Evolutionary conservation across 2,329 filamentous ascomycete species (phyloP), one percentile per base, ranked within the genome.

Genomic region (Fusarium sambucinum): DNA sequence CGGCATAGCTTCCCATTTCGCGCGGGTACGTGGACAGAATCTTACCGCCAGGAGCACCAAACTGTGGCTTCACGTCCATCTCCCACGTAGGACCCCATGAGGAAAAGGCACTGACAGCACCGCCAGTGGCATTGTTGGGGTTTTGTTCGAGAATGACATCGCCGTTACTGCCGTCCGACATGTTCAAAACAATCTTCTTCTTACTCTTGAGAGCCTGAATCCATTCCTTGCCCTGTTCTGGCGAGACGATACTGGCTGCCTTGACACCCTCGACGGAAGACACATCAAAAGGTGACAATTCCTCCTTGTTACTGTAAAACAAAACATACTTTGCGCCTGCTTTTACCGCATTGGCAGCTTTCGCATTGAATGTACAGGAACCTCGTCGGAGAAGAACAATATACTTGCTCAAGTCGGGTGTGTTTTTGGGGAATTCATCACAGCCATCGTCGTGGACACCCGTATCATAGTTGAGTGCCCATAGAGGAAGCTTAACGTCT

Each of bases 81-180:
- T 90, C 87, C 74, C 82, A 89, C 4, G 84, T 87, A 4, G 88
- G 88, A 10, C 87, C 87, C 87, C 87, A 90, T 8, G 83, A 85
- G 41, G 84, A 86, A 74, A 80, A 89, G 7, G 75, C 76, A 70
- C 83, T 87, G 33, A 85, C 73, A 45, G 82, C 84, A 9, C 87
- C 88, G 2, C 83, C 85, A 0, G 82, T 84, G 1, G 69, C 51
- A 2, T 74, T 77, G 76, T 87, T 87, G 51, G 67, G 37, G 33
- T 70, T 61, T 44, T 77, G 69, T 30, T 70, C 63, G n/a, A 84
- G 71, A 25, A 77, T 75, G 50, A 74, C 72, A 27, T 75, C 63
- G 19, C 80, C 78, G 6, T 79, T 78, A 1, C 69, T 45, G 1
- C 81, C 79, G 56, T 83, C 80, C 1, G 76, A 73, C 79, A 88